Evolutionary conservation across 2,329 filamentous ascomycete genomes (phyloP).

Genomic region (Chaetomiaceae sp.): DNA sequence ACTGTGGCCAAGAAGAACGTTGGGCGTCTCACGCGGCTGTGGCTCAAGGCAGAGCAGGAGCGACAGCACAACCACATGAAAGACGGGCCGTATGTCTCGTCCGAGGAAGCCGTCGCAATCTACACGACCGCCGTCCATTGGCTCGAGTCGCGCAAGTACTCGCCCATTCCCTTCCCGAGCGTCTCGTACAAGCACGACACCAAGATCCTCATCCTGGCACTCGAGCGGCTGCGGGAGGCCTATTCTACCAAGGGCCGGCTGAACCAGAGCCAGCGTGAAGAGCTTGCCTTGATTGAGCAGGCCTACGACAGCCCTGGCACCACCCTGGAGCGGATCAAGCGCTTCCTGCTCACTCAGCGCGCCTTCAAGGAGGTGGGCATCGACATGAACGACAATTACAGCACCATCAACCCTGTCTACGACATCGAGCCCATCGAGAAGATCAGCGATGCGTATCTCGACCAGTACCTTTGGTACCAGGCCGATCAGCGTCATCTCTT

Average conservation of each 20-base stretch:
- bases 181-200: conserved; percentile 99
- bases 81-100: conserved; percentile 96
- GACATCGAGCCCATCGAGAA: conserved; percentile 99
- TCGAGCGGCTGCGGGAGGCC: conserved; percentile 88
- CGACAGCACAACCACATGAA: conserved; percentile 99
- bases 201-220: conserved; percentile 92
- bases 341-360: conserved; percentile 91
- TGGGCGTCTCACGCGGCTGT: conserved; percentile 86
- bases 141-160: conserved; percentile 97
- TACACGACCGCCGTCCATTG: conserved; percentile 99
- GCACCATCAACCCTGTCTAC: conserved; percentile 97
- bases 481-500: conserved; percentile 96
- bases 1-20: conserved; percentile 99
- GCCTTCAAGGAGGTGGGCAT: conserved; percentile 99
- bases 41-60: conserved; percentile 98
- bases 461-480: conserved; percentile 99
- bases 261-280: conserved; percentile 96
- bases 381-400: conserved; percentile 99
- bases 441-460: conserved; percentile 96
- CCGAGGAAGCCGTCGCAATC: conserved; percentile 96
- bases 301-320: conserved; percentile 97
- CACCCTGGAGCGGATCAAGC: conserved; percentile 92
- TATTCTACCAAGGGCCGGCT: conserved; percentile 96
- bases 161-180: conserved; percentile 96
- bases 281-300: conserved; percentile 93